A percentile compares a stretch with the other conserved stretches of the same genome.
Conservation (phyloP, 2,329 filamentous ascomycete species). For the Nigrospora oryzae region DNA sequence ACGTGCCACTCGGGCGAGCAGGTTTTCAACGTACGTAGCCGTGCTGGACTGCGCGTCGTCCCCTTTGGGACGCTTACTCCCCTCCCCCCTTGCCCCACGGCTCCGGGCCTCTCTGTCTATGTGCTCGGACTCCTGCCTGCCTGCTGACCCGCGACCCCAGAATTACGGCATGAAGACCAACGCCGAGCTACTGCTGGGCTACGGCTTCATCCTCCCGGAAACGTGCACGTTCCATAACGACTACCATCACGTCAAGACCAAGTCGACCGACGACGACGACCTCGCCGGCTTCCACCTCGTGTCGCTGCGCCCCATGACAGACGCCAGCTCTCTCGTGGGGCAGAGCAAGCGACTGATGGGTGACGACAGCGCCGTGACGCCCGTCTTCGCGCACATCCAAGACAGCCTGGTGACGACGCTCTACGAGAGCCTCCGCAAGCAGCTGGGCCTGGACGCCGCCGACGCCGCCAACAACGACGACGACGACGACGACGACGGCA, state of each 20-base stretch:
- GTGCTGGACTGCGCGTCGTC: too few relatives aligned
- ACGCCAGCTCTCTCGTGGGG: constrained; percentile 39
- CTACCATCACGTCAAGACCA: constrained; percentile 48
- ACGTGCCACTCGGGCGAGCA: constrained; percentile 43
- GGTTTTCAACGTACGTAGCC: constrained; percentile 22
- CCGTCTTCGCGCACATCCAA: constrained; percentile 41
- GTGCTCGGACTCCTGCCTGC: too few relatives aligned
- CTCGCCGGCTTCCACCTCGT: constrained; percentile 29
- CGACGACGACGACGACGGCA: constrained; percentile 8
- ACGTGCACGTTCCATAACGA: constrained; percentile 45
- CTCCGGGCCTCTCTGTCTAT: too few relatives aligned
- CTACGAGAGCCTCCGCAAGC: constrained; percentile 21
- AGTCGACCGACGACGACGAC: constrained; percentile 19
- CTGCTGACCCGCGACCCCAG: constrained; percentile 42
- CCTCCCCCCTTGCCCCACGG: too few relatives aligned
- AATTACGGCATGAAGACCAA: constrained; percentile 72
- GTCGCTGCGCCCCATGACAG: constrained; percentile 37
- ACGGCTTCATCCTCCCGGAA: constrained; percentile 50
- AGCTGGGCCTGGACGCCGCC: not conserved
- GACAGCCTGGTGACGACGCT: constrained; percentile 45
- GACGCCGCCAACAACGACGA: too few relatives aligned
- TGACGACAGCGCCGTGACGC: constrained; percentile 21
- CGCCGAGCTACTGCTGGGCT: constrained; percentile 57
- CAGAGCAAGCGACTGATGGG: constrained; percentile 27
- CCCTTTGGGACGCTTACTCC: too few relatives aligned